Evolutionary conservation across 352 stramenopile species (phyloP).

Genomic region (Phytophthora tentaculata): DNA sequence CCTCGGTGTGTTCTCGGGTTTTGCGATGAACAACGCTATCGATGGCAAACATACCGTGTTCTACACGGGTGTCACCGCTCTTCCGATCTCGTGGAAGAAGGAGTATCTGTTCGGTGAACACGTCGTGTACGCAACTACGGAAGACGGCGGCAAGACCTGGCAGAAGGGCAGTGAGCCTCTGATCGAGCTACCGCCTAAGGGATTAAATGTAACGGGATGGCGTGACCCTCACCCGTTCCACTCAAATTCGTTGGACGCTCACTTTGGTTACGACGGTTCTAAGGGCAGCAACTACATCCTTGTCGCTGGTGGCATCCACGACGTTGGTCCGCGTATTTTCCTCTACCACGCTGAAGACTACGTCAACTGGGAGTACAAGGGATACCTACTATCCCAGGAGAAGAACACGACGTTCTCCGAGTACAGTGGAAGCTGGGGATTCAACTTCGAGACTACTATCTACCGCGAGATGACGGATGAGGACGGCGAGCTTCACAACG

Average conservation of each 20-base stretch:
- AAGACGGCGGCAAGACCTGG: constrained; percentile 63
- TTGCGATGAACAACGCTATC: constrained; percentile 60
- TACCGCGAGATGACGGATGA: constrained; percentile 66
- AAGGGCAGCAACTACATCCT: constrained; percentile 63
- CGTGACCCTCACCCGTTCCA: constrained; percentile 70
- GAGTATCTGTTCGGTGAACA: constrained; percentile 74
- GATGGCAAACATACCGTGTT: constrained; percentile 74
- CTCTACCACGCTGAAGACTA: constrained; percentile 69
- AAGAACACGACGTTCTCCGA: constrained; percentile 70
- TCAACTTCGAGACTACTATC: constrained; percentile 74
- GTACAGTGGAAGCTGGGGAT: constrained; percentile 66
- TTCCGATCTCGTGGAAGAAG: constrained; percentile 55
- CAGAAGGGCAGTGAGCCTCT: constrained; percentile 57
- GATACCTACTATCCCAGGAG: constrained; percentile 57
- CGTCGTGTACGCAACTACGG: constrained; percentile 68
- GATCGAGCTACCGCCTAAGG: constrained; percentile 52
- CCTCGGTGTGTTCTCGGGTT: constrained; percentile 80
- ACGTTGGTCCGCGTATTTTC: constrained; percentile 65
- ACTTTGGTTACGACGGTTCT: constrained; percentile 33
- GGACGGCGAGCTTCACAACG: constrained; percentile 63
- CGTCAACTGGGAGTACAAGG: constrained; percentile 72
- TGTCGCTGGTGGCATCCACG: constrained; percentile 57
- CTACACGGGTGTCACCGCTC: constrained; percentile 61
- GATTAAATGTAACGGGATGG: constrained; percentile 70
- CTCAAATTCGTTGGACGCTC: constrained; percentile 54